phyloP scores from a whole-genome alignment of 345 rosid species.

The Syzygium aqueum region DNA sequence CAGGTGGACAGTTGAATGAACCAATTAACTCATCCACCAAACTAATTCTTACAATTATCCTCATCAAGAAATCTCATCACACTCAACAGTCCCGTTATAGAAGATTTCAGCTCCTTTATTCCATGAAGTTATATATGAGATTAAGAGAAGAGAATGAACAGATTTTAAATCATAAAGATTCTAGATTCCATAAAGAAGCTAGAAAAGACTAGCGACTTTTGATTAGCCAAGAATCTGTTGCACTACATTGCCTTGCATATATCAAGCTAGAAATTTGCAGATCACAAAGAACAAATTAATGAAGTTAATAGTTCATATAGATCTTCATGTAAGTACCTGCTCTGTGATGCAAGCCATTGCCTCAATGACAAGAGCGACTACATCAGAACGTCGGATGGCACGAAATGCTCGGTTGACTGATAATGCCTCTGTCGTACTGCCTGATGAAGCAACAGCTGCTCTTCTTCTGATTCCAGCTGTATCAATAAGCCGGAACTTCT shows the following conservation, averaged over 20 bases:
- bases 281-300: not conserved
- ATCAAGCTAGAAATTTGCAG: not conserved
- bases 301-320: not conserved
- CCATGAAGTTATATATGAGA: not conserved
- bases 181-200: not conserved
- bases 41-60: not conserved
- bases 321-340: constrained; percentile 42
- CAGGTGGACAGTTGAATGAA: not conserved
- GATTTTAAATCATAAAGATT: not conserved
- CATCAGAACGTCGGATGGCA: constrained; percentile 91
- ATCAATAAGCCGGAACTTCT: constrained; percentile 90
- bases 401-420: constrained; percentile 93
- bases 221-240: not conserved
- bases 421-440: constrained; percentile 83
- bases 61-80: not conserved
- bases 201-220: not conserved
- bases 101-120: not conserved
- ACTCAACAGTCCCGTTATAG: not conserved
- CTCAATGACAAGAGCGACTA: constrained; percentile 94
- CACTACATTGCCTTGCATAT: not conserved
- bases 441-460: constrained; percentile 82
- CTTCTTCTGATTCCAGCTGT: constrained; percentile 96
- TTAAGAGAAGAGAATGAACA: not conserved
- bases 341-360: constrained; percentile 95
- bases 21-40: not conserved